Evolutionary conservation across 768 basidiomycete species (phyloP), one percentile per base, ranked within the genome.

Genomic region (Auricularia sp.): DNA sequence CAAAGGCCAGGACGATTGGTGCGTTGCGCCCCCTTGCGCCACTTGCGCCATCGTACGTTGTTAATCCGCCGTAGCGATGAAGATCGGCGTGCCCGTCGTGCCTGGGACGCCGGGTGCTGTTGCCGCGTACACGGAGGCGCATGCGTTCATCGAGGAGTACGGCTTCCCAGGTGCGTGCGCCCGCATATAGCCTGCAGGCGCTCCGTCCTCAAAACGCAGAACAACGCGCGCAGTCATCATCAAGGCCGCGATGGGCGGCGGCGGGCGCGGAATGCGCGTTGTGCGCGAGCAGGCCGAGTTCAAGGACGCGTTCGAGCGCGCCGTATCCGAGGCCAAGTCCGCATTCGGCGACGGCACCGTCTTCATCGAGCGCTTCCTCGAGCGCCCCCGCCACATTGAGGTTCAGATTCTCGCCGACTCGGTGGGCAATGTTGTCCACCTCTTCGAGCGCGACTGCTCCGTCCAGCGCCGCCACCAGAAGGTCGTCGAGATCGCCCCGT

Each of bases 281-380:
- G 97, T 99, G 39, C 87, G 93, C 67, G 92, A 94, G 72, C 89
- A 95, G 75, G 87, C 88, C 36, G 89, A 93, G 70, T 98, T 98
- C 82, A 83, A 93, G 78, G 80, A 83, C 65, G 80, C 90, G 6
- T 98, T 98, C 74, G 84, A 93, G 72, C 89, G 94, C 65, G 96
- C 97, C 14, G 93, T 94, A 67, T 87, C 85, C 70, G 97, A 99
- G 75, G 97, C 97, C 67, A 98, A 88, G 77, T 85, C 92, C 62
- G 94, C 97, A 18, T 99, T 99, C 73, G 97, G 97, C 63, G 94
- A 99, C 72, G 97, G 97, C 37, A 98, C 95, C 36, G 97, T 98
- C 68, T 98, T 99, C 78, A 97, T 98, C 73, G 97, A 98, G 73
- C 93, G 95, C 70, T 94, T 93, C 82, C 83, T 98, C 64, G 95